Evolutionary conservation across 768 basidiomycete genomes (phyloP).

Genomic region (Leccinum variicolor): DNA sequence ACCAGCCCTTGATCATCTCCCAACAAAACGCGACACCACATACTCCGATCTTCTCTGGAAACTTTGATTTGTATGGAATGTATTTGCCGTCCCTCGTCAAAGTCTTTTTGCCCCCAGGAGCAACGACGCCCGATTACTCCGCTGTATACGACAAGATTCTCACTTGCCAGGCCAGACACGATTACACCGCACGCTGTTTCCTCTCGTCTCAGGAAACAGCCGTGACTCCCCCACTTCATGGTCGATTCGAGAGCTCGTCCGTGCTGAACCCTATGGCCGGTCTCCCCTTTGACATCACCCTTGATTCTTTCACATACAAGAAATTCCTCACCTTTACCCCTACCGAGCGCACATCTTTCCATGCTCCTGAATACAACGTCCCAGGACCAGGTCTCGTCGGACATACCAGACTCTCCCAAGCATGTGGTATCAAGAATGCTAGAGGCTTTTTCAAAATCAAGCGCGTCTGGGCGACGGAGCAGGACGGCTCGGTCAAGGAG

Average conservation of each 20-base stretch:
- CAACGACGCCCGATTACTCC: constrained; percentile 25
- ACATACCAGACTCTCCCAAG: constrained; percentile 18
- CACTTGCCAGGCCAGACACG: constrained; percentile 36
- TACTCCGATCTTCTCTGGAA: constrained; percentile 28
- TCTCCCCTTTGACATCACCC: constrained; percentile 32
- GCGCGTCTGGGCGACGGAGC: constrained; percentile 31
- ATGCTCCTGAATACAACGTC: constrained; percentile 17
- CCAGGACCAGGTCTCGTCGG: constrained; percentile 29
- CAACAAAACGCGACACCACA: constrained; percentile 6
- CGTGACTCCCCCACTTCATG: constrained; percentile 13
- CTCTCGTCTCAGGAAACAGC: constrained; percentile 14
- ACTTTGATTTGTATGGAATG: constrained; percentile 41
- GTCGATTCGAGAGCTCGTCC: constrained; percentile 23
- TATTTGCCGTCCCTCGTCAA: constrained; percentile 34
- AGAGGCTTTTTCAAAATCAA: constrained; percentile 35
- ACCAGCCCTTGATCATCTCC: constrained; percentile 5
- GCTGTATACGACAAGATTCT: constrained; percentile 35
- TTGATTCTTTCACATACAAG: constrained; percentile 24
- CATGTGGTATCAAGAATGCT: constrained; percentile 34
- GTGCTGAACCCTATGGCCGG: constrained; percentile 35
- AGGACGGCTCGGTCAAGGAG: constrained; percentile 24
- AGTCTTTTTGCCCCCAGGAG: constrained; percentile 29
- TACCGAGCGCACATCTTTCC: constrained; percentile 26
- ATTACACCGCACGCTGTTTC: constrained; percentile 33
- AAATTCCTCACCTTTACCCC: constrained; percentile 27